Base-by-base conservation (phyloP, 1,284 basidiomycete genomes). In the Flammula alnicola region DNA sequence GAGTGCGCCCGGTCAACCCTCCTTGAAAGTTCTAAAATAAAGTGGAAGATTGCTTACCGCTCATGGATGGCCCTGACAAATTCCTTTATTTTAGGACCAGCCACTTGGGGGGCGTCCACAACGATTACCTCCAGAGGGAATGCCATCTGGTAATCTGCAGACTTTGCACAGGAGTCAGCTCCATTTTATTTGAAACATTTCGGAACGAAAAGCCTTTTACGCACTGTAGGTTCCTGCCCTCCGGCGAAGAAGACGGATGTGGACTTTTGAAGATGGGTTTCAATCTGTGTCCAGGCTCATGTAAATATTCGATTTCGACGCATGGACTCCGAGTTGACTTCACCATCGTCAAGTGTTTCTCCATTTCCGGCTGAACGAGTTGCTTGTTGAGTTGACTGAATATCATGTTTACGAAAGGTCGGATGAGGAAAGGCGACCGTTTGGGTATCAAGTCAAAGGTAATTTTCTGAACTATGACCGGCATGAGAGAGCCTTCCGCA, bases 401-500 rank as follows among this genome's bases (percentile, higher is more conserved):
- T 4, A 75, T 53, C 2, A 62, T 27, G 9, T 48, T 62, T 19
- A 70, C 52, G 20, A 75, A 36, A 11, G 70, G 68, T 7, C 73
- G 66, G 26, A 77, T 52, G 22, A 71, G 59, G 52, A 70, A 67
- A 1, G 75, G 69, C 4, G 69, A 55, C 14, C 61, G 62, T 19
- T 61, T 35, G 2, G 74, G 72, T 19, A 66, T 60, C 1, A 69
- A 29, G 22, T 57, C 61, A 40, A 72, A 72, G 9, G 73, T 60
- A 17, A 67, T 50, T 37, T 66, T 64, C 39, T 68, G 68, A 16
- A 70, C 63, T 6, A 77, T 56, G 19, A 69, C 50, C 5, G 74
- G 74, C 70, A 72, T 69, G n/a, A 73, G 52, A 3, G 71, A 68
- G 6, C 73, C 76, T 59, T 76, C 76, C 3, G 74, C 61, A 50